Evolutionary conservation across 225 moss, liverwort and hornwort genomes (phyloP), one percentile per base, ranked within the genome.

Genomic region (Takakia lepidozioides): DNA sequence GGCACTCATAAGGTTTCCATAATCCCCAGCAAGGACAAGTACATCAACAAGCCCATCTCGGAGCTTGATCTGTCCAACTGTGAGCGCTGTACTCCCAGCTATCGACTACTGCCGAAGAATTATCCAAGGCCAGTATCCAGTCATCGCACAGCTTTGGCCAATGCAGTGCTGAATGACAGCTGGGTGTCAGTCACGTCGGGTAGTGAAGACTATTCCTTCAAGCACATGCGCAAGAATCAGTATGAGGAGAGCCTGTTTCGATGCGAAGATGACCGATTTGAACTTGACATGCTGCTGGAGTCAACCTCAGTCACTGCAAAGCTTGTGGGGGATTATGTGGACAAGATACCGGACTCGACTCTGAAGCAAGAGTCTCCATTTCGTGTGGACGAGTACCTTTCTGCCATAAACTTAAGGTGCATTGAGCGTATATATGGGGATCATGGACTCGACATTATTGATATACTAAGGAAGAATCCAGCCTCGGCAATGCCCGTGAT

Each of bases 151-250:
- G 60, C 76, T 4, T 45, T 95, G 57, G 93, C 81, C 27, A 74
- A 59, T 39, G 69, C 72, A 30, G 93, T 95, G 13, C 60, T 95
- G 21, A 95, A 95, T 44, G 89, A 89, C 46, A 75, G 59, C 58
- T 89, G 93, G 93, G 86, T 95, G 38, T 95, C 93, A 51, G 93
- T 93, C 45, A 93, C 89, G 11, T 93, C 93, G 19, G 93, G 93
- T 13, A 95, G 93, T 51, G 86, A 95, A 58, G 86, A 89, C 57
- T 89, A 75, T 38, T 82, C 79, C 9, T 87, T 82, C 50, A 95
- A 95, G 68, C 82, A 90, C 60, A 84, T 80, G 80, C 76, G 86
- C 43, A 95, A 90, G 70, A 95, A 95, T 46, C 86, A 87, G 41
- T 89, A 95, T 8, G 93, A 90, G 43, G 87, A 95, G 49, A 95